These are phyloP conservation scores for Penicillium desertorum DNA, from an alignment of 495 filamentous ascomycete genomes.

Conservation along the genomic window DNA sequence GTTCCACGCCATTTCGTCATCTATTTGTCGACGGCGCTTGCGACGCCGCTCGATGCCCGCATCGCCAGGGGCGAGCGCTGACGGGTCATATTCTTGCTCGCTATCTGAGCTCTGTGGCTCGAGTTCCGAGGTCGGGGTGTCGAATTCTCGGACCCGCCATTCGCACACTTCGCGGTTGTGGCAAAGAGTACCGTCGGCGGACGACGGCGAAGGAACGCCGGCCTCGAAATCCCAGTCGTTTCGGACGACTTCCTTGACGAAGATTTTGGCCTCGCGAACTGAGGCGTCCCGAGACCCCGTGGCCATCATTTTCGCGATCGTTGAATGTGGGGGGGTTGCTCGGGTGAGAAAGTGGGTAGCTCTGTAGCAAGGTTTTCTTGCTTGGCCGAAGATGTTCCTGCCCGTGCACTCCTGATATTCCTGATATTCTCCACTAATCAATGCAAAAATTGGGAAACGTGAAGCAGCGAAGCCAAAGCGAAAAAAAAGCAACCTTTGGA, in stretches of 20 bases:
- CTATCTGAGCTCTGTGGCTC: constrained; percentile 38
- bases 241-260: constrained; percentile 43
- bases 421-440: not conserved
- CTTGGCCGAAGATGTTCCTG: not conserved
- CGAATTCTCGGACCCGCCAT: constrained; percentile 47
- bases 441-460: not conserved
- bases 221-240: constrained; percentile 45
- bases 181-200: constrained; percentile 21
- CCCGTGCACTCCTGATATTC: not conserved
- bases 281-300: constrained; percentile 42
- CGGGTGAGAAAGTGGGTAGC: constrained; percentile 10
- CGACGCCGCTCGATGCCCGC: constrained; percentile 52
- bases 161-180: constrained; percentile 35
- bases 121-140: constrained; percentile 45
- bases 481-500: not conserved
- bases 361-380: constrained; percentile 9
- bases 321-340: constrained; percentile 7
- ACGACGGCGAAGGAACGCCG: constrained; percentile 25
- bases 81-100: constrained; percentile 14
- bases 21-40: constrained; percentile 56
- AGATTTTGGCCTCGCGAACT: constrained; percentile 44
- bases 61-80: constrained; percentile 7
- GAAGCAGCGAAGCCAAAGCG: not conserved
- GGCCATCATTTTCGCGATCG: constrained; percentile 20
- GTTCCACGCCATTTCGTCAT: constrained; percentile 83